These are phyloP conservation scores for Gentiana dahurica DNA, from an alignment of 257 asterid species.

Conservation along the genomic window DNA sequence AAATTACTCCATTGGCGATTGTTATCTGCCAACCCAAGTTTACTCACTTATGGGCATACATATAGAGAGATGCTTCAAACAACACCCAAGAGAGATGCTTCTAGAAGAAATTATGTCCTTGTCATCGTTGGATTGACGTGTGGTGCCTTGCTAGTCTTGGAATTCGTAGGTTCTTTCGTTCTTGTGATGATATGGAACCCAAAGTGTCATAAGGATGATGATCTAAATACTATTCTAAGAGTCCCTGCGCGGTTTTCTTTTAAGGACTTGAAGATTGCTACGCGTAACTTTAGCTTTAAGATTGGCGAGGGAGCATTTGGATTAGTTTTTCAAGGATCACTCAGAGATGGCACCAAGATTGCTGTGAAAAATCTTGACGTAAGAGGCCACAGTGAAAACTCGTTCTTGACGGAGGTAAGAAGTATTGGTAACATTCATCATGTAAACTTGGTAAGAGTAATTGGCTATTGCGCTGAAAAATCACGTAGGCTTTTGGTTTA, in stretches of 20 bases:
- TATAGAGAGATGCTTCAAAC: conserved; percentile 12
- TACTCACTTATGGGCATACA: conserved; percentile 26
- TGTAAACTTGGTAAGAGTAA: conserved; percentile 17
- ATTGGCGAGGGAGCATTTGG: conserved; percentile 26
- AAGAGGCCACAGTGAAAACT: conserved; percentile 13
- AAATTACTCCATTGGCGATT: conserved; percentile 16
- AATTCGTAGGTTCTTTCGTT: not conserved
- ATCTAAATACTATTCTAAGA: conserved; percentile 16
- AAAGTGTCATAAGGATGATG: conserved; percentile 6
- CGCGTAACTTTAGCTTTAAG: conserved; percentile 12
- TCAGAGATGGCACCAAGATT: conserved; percentile 15
- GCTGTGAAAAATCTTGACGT: conserved; percentile 26
- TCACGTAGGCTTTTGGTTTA: conserved; percentile 26
- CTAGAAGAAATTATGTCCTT: not conserved
- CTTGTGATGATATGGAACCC: conserved; percentile 9
- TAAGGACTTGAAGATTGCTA: conserved; percentile 15
- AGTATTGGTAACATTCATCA: conserved; percentile 23
- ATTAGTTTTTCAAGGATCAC: conserved; percentile 20
- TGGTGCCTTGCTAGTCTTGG: conserved; percentile 1
- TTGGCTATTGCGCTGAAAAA: conserved; percentile 22
- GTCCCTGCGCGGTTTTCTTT: conserved; percentile 19
- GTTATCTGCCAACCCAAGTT: conserved; percentile 29
- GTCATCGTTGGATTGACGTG: conserved; percentile 10
- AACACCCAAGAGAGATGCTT: not conserved
- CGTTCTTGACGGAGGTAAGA: conserved; percentile 23